Conservation (phyloP, 306 rosid genomes). For the Boehmeria nivea region DNA sequence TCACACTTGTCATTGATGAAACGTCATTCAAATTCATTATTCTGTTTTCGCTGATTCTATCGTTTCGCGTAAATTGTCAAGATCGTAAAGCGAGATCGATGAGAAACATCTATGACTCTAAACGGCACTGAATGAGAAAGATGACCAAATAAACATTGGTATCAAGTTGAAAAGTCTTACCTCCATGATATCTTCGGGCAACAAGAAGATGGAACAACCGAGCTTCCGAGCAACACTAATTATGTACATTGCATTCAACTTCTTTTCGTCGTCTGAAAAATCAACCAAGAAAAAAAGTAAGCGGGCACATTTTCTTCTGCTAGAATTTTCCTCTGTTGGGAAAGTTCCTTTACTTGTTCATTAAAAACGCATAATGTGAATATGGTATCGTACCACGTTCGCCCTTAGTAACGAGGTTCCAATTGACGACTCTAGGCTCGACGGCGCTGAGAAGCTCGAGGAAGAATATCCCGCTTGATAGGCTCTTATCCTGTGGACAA, state of each 20-base stretch:
- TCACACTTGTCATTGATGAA: too few relatives aligned
- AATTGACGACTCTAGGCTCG: constrained; percentile 91
- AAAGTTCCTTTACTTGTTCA: too few relatives aligned
- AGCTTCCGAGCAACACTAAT: constrained; percentile 95
- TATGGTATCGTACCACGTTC: constrained; percentile 59
- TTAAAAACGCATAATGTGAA: constrained; percentile 1
- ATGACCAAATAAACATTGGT: too few relatives aligned
- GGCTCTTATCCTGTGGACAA: constrained; percentile 65
- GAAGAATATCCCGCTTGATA: constrained; percentile 81
- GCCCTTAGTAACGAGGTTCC: constrained; percentile 98
- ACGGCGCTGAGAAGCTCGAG: constrained; percentile 96
- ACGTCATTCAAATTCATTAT: too few relatives aligned
- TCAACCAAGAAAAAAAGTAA: constrained; percentile 17
- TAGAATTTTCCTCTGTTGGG: neutral
- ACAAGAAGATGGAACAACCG: constrained; percentile 87
- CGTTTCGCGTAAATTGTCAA: too few relatives aligned
- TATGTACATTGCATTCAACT: constrained; percentile 85
- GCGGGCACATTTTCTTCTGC: constrained; percentile 4
- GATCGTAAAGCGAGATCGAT: too few relatives aligned
- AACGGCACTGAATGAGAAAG: too few relatives aligned
- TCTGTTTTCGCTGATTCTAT: too few relatives aligned
- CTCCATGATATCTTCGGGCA: constrained; percentile 96
- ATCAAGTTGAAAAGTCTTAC: constrained; percentile 29
- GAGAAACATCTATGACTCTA: too few relatives aligned
- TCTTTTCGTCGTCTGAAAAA: constrained; percentile 75